Base-by-base conservation (phyloP, 179 eudicot species). In the Heliamphora pulchella region DNA sequence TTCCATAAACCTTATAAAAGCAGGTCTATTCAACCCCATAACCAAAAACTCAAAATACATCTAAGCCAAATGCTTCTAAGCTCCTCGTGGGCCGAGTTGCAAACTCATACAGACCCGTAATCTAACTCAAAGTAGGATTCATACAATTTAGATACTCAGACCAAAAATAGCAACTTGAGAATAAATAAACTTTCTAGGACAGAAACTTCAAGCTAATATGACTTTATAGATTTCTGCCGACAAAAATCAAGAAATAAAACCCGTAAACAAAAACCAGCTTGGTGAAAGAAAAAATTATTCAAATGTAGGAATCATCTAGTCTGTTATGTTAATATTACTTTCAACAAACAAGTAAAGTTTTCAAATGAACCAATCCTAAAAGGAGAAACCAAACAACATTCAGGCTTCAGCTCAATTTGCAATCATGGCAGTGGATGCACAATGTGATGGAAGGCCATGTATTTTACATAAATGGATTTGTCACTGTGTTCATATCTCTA, bases 401-500 rank as follows among this genome's bases (percentile, higher is more conserved):
- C n/a, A 48, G 20, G 2, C 39, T 48, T 41, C n/a, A 53, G 18
- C 77, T 74, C 47, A 74, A 54, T 22, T 31, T 10, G 44, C 20
- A 54, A 4, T 41, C 50, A 39, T 43, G 65, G 17, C 7, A 58
- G 7, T 13, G 43, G 55, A 74, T 53, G 3, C 2, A 61, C 13
- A 76, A 76, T 22, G 9, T 74, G 55, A 61, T 44, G 54, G 54
- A 62, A 18, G 39, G 54, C 71, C 59, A 64, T 55, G 20, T 63
- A 5, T 22, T 76, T 47, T 20, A 57, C 68, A 46, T 62, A 3
- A 77, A 22, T 43, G 48, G 47, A 44, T 48, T 41, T 77, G 8
- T 50, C 9, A 65, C 51, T 18, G 20, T 20, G 20, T 50, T 50
- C 50, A 44, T 47, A 48, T 63, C 4, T 63, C 59, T 47, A 47